Base-by-base conservation (phyloP, 2,329 filamentous ascomycete genomes). In the Ophiostoma australiae region DNA sequence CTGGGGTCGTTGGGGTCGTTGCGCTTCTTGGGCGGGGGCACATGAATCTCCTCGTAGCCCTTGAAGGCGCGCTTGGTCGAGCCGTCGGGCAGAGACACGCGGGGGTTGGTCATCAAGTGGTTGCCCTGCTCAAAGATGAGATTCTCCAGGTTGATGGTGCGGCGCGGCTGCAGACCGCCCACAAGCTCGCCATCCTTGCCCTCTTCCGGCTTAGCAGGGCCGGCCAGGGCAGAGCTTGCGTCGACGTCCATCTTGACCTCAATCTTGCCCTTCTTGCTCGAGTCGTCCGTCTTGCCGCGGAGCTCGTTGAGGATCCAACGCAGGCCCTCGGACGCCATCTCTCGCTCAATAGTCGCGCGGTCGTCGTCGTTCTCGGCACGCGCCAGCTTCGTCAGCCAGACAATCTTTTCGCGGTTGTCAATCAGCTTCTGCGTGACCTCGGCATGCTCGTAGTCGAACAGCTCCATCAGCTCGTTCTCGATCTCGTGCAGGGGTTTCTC, bases 31-130 rank as follows among this genome's bases (percentile, higher is more conserved):
- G 96, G 96, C 5, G 93, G 88, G 8, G 95, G 95, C 4, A 99
- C 94, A 78, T 99, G 95, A 72, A 98, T 97, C 78, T 99, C 95
- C 80, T 99, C 95, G 76, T 98, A 99, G 44, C 95, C 95, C 80
- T 99, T 99, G 82, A 97, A 97, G 0, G 92, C 93, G 67, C 93
- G 88, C 80, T 98, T 97, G 0, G 92, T 97, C 1, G 95, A 97
- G 13, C 95, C 95, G 78, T 97, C 93, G 0, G 95, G 95, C 27
- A 99, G 85, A 74, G 91, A 91, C 67, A 99, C 95, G 78, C 93
- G 97, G 7, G 93, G 91, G 76, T 99, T 99, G n/a, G 95, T 98
- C 94, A 98, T 99, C 63, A 99, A 85, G 82, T 99, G 95, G 77
- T 98, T 99, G 70, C 95, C 95, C 80, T 98, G 94, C 76, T 98